Base-by-base conservation (phyloP, 257 asterid species). In the Przewalskia tangutica region DNA sequence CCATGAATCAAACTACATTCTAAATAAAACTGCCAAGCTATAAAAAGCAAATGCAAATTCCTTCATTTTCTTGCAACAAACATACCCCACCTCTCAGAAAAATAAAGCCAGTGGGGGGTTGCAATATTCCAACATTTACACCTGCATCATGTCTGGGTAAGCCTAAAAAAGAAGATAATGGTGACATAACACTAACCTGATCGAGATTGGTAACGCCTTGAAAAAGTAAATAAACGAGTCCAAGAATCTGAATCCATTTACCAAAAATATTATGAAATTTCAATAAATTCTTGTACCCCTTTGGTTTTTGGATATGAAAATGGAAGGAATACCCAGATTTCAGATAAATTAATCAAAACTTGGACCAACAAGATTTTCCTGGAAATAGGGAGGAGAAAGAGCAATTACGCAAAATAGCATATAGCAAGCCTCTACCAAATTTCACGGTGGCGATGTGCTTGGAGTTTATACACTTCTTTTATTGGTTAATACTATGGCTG, bases 161-260 rank as follows among this genome's bases (percentile, higher is more conserved):
- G 59, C 44, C n/a, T 8, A 14, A 3, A 48, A n/a, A 67, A 40
- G 7, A 50, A 16, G 27, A 32, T 60, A 79, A 38, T 55, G 18
- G 54, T 54, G 20, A n/a, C 59, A 82, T 34, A 38, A 58, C 82
- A 87, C 87, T 58, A 71, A 91, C 97, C 98, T 90, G 98, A 87
- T 86, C 96, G 94, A 76, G 94, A 87, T 81, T 86, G 89, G 79
- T 80, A 81, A 20, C 97, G 95, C 88, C 96, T 84, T 51, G 92
- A 82, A 77, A 93, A 86, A 56, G 86, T 80, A 71, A 85, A 38
- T 55, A 83, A 44, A 53, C 97, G 93, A 62, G 88, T 44, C 97
- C 98, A 93, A 1, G 97, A 90, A 86, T 91, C 94, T 34, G 97
- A 89, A 81, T 95, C 94, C 98, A 95, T 34, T 63, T 68, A n/a